Conservation (phyloP, 225 moss, liverwort and hornwort species). For the Sphagnum tenellum region DNA sequence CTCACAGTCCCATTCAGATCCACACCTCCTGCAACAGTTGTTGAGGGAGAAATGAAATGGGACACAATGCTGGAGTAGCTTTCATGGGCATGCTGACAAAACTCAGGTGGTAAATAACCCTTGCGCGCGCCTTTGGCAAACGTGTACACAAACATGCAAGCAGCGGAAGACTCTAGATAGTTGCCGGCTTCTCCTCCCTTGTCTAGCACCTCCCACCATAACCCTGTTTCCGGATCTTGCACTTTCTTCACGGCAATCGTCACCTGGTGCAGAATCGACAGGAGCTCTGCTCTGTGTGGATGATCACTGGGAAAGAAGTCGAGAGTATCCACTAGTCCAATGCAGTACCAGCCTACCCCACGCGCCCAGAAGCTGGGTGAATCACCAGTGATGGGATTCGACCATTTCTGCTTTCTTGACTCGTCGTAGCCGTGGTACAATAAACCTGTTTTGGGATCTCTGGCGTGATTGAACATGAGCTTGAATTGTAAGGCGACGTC, state of each 20-base stretch:
- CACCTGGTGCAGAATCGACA: slow-evolving; percentile 26
- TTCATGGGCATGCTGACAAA: slow-evolving; percentile 6
- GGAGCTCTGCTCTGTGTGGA: slow-evolving; percentile 18
- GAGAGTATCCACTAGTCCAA: slow-evolving; percentile 45
- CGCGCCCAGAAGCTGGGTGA: slow-evolving; percentile 68
- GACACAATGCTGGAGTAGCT: slow-evolving; percentile 40
- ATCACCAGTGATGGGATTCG: slow-evolving; percentile 39
- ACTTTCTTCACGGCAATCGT: slow-evolving; percentile 31
- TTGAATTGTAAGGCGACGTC: slow-evolving; percentile 64
- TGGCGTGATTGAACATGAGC: slow-evolving; percentile 33
- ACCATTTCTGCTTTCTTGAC: slow-evolving; percentile 35
- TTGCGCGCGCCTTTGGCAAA: slow-evolving; percentile 37
- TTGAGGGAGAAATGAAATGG: slow-evolving; percentile 19
- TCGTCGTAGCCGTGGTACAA: slow-evolving; percentile 74
- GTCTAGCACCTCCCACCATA: slow-evolving; percentile 77
- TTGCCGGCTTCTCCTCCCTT: slow-evolving; percentile 27
- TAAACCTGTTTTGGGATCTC: slow-evolving; percentile 44
- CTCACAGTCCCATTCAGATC: slow-evolving; percentile 42
- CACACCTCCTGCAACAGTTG: slow-evolving; percentile 20
- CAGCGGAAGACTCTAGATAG: slow-evolving; percentile 54
- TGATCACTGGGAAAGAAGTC: slow-evolving; percentile 43
- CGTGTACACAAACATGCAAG: slow-evolving; percentile 47
- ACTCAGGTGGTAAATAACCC: slow-evolving; percentile 29
- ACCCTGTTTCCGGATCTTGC: slow-evolving; percentile 40
- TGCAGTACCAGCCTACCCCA: slow-evolving; percentile 46